These are phyloP conservation scores for Penicillium brevicompactum DNA, from an alignment of 2,329 filamentous ascomycete genomes.

Conservation along the genomic window DNA sequence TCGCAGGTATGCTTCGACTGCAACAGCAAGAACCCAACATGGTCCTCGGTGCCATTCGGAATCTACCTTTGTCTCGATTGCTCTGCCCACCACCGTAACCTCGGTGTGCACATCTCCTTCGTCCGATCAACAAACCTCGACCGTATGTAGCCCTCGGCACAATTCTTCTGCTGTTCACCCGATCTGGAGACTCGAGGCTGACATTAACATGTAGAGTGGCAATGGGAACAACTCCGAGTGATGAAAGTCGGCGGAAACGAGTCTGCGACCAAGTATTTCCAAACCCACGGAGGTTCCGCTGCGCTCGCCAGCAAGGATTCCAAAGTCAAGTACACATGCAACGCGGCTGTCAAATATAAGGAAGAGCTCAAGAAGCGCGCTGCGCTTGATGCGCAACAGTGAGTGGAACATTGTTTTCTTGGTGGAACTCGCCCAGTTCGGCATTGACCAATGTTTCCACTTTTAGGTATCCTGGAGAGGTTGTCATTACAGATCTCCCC, in stretches of 20 bases:
- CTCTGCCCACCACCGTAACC: slow-evolving; percentile 93
- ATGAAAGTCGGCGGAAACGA: slow-evolving; percentile 99
- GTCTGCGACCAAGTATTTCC: slow-evolving; percentile 97
- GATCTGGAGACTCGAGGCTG: slow-evolving; percentile 17
- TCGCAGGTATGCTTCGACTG: slow-evolving; percentile 95
- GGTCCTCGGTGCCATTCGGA: slow-evolving; percentile 95
- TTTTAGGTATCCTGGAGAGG: slow-evolving; percentile 76
- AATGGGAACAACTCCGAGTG: slow-evolving; percentile 95
- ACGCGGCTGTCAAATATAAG: slow-evolving; percentile 95
- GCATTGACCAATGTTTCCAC: slow-evolving; percentile 13
- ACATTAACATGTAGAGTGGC: slow-evolving; percentile 69
- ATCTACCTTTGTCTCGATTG: slow-evolving; percentile 99
- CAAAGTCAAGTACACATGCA: slow-evolving; percentile 95
- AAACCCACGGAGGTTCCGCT: slow-evolving; percentile 90
- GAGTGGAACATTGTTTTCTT: slow-evolving; percentile 40
- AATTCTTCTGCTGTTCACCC: background rate
- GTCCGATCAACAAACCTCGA: slow-evolving; percentile 98
- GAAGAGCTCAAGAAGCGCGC: slow-evolving; percentile 89
- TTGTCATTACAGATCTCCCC: slow-evolving; percentile 75
- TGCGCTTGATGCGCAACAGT: slow-evolving; percentile 82
- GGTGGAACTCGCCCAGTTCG: background rate
- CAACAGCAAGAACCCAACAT: slow-evolving; percentile 94
- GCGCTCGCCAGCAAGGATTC: slow-evolving; percentile 94
- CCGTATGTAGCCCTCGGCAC: slow-evolving; percentile 64
- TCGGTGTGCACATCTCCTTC: slow-evolving; percentile 98